These are phyloP conservation scores for Trichoderma sp. DNA, from an alignment of 2,329 filamentous ascomycete genomes.

Conservation along the genomic window DNA sequence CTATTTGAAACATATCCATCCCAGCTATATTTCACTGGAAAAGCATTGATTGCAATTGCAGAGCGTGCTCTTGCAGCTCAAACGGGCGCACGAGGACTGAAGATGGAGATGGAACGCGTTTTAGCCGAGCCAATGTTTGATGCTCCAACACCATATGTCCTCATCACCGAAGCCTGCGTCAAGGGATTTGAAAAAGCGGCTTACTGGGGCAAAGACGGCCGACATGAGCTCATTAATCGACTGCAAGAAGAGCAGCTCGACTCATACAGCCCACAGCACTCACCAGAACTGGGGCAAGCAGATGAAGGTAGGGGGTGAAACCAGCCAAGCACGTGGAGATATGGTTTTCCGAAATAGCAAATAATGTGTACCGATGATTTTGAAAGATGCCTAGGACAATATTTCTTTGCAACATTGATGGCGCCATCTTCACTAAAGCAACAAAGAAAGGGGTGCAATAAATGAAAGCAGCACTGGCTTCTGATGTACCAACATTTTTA, in stretches of 20 bases:
- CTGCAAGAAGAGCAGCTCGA: conserved; percentile 64
- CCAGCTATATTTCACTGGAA: conserved; percentile 80
- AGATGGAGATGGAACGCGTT: conserved; percentile 80
- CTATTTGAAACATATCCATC: conserved; percentile 82
- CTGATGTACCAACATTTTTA: conserved; percentile 46
- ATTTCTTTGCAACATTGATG: not conserved
- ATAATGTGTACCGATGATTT: not conserved
- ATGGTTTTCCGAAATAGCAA: not conserved
- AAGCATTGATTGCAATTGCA: conserved; percentile 80
- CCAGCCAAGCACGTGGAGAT: not conserved
- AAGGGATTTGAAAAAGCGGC: conserved; percentile 61
- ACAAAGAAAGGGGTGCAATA: not conserved
- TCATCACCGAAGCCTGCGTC: conserved; percentile 73
- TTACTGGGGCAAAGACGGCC: conserved; percentile 72
- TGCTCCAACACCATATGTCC: conserved; percentile 73
- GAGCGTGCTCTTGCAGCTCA: conserved; percentile 61
- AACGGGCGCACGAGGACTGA: conserved; percentile 79
- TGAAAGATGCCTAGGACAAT: not conserved
- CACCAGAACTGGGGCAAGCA: conserved; percentile 52
- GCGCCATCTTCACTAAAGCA: not conserved
- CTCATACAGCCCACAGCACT: conserved; percentile 30
- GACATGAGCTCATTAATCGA: conserved; percentile 69
- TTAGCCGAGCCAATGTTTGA: conserved; percentile 82
- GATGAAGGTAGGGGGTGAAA: conserved; percentile 52
- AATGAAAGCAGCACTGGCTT: conserved; percentile 3